Base-by-base conservation (phyloP, 805 yeast genomes). In the Nakazawaea wyomingensis region DNA sequence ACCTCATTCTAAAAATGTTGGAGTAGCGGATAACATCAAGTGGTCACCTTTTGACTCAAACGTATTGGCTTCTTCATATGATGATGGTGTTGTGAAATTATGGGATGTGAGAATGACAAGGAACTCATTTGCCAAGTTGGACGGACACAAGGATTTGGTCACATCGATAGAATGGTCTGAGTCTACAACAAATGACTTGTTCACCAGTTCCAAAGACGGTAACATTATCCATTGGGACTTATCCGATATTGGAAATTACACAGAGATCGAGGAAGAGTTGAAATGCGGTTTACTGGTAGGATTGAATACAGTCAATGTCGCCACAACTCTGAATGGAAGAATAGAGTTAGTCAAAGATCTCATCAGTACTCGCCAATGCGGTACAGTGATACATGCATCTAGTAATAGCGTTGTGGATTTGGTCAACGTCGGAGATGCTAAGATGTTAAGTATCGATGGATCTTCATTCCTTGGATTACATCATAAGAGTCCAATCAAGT, bases 61-160 rank as follows among this genome's bases (percentile, higher is more conserved):
- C 52, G 62, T 77, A 17, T 65, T 86, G 20, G 87, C 89, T 3
- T 76, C 88, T 2, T 76, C 80, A 5, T 84, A 80, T 50, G 38
- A 35, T 28, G 77, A 76, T 49, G 76, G 76, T 4, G 60, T 74
- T 3, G 72, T 81, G 33, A 66, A 80, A 50, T 64, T 86, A 26
- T 86, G 95, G 95, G 95, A 86, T 61, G 76, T 83, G 35, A 69
- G 95, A 49, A 73, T 69, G 51, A 69, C 77, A 31, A 61, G 66
- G 31, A 71, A 69, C 14, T 78, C 80, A 2, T 63, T 77, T 41
- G 74, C 78, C 7, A 62, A 64, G 32, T 62, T 83, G 30, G 55
- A 62, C 2, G 86, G 85, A 1, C 88, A 82, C 52, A 56, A 65
- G 5, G 80, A 74, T 47, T 58, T 60, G 27, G 66, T 86, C 13